These are phyloP conservation scores for Eragrostis nindensis DNA, from an alignment of 176 grass and related monocot species.

Conservation along the genomic window DNA sequence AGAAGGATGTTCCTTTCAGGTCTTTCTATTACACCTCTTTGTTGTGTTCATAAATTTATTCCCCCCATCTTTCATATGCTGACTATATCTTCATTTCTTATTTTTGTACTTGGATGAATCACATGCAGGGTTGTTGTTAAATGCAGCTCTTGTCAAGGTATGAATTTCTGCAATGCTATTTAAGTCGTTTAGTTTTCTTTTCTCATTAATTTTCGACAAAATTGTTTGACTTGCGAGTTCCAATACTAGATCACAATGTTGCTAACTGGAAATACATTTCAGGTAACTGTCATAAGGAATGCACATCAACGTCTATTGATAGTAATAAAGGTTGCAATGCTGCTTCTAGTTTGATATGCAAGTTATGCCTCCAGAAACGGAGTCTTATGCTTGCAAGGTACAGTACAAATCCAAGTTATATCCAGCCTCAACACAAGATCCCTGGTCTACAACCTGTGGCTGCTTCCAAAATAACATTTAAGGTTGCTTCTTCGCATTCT, in stretches of 20 bases:
- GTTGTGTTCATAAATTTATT: slow-evolving; percentile 19
- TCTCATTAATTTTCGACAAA: background rate
- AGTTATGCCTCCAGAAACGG: slow-evolving; percentile 61
- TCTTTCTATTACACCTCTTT: slow-evolving; percentile 42
- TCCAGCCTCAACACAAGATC: slow-evolving; percentile 43
- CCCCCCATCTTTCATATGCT: slow-evolving; percentile 30
- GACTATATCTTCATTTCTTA: slow-evolving; percentile 42
- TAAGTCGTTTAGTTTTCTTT: background rate
- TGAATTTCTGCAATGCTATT: slow-evolving; percentile 24
- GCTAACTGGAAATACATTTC: slow-evolving; percentile 41
- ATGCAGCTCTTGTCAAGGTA: slow-evolving; percentile 94
- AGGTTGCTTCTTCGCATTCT: slow-evolving; percentile 25
- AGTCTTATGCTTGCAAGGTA: slow-evolving; percentile 49
- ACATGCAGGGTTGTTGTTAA: slow-evolving; percentile 65
- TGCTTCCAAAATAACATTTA: slow-evolving; percentile 53
- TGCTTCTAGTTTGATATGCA: slow-evolving; percentile 62
- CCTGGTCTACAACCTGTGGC: slow-evolving; percentile 38
- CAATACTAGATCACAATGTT: slow-evolving; percentile 32
- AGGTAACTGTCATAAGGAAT: slow-evolving; percentile 90
- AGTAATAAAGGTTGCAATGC: slow-evolving; percentile 39
- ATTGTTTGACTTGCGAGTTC: slow-evolving; percentile 8
- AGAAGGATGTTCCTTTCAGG: slow-evolving; percentile 80
- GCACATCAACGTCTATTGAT: slow-evolving; percentile 52
- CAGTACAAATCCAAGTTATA: slow-evolving; percentile 38
- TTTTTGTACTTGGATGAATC: slow-evolving; percentile 44